Base-by-base conservation (phyloP, 768 basidiomycete genomes). In the Rubroboletus pulcherrimus region DNA sequence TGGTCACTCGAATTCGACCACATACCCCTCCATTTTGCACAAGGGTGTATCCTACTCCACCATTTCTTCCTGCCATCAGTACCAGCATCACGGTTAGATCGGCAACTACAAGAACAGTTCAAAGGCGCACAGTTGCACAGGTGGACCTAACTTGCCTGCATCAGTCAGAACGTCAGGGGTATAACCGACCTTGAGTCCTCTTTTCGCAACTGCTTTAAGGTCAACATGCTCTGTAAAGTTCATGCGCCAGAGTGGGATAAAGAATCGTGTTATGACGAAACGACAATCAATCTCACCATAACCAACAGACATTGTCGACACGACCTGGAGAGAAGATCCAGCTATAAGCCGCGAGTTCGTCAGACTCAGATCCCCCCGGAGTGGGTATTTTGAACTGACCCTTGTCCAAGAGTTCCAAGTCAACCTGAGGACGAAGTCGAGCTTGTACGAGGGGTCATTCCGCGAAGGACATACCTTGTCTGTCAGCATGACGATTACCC, bases 81-180 rank as follows among this genome's bases (percentile, higher is more conserved):
- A 86, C 87, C 12, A 99, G 82, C 91, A 98, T 93, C 39, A 96
- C 80, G 0, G 86, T 82, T 9, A 91, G 70, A 69, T 99, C 97
- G 17, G 97, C 95, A 21, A 97, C 95, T 93, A 51, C 4, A 58
- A 41, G n/a, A 37, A 31, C n/a, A 37, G 30, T 44, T 49, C 2
- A 50, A 38, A 31, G 29, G 33, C 30, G 26, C 49, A 31, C 45
- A 42, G 12, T 6, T 42, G 11, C 5, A 50, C 34, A 49, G 5
- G 31, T 19, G 30, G 15, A 49, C 1, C 5, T 17, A 26, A 59
- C 72, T 50, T 64, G 85, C 93, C 93, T 60, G 96, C 93, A 64
- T 93, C 92, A 5, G 89, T 95, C 15, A 99, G 79, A 6, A 98
- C 89, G 53, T 95, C 93, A 0, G 96, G 97, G 0, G 95, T 98